Evolutionary conservation across 2,329 filamentous ascomycete genomes (phyloP).

Genomic region (Exophiala mesophila): DNA sequence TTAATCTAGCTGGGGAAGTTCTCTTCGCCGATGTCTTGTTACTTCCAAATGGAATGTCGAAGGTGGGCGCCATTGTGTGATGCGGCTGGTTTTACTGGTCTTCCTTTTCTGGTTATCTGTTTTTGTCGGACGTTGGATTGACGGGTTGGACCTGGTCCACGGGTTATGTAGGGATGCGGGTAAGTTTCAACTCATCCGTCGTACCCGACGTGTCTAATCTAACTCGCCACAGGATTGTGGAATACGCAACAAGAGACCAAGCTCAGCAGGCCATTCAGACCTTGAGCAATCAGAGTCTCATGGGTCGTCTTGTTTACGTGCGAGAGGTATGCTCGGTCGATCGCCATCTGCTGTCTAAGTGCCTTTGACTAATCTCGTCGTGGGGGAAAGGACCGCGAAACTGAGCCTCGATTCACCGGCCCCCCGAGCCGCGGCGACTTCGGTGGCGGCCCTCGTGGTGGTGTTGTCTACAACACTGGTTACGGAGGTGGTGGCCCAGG

Average conservation of each 20-base stretch:
- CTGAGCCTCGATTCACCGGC: conserved; percentile 90
- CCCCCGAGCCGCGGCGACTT: conserved; percentile 56
- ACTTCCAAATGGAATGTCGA: conserved; percentile 99
- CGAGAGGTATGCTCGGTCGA: conserved; percentile 89
- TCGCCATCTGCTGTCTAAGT: too few relatives aligned
- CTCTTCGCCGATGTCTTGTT: conserved; percentile 98
- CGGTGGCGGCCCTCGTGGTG: conserved; percentile 29
- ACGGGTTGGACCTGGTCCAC: conserved; percentile 92
- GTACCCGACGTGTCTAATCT: conserved; percentile 3
- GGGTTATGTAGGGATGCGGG: conserved; percentile 99
- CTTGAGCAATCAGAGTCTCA: conserved; percentile 98
- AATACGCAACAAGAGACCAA: conserved; percentile 99
- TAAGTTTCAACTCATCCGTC: conserved; percentile 51
- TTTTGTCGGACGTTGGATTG: conserved; percentile 94
- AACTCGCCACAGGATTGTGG: conserved; percentile 74
- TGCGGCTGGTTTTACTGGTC: conserved; percentile 74
- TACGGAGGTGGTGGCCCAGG: conserved; percentile 44
- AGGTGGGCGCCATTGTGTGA: conserved; percentile 96
- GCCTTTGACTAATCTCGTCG: too few relatives aligned
- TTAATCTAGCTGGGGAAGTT: conserved; percentile 82
- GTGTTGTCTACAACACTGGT: conserved; percentile 51
- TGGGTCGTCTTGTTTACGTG: conserved; percentile 97
- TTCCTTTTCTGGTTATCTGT: conserved; percentile 46
- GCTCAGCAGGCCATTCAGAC: conserved; percentile 95
- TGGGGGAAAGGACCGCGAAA: conserved; percentile 99